Conservation (phyloP, 192 early-diverging fungal genomes). For the Helicostylum pulchrum region DNA sequence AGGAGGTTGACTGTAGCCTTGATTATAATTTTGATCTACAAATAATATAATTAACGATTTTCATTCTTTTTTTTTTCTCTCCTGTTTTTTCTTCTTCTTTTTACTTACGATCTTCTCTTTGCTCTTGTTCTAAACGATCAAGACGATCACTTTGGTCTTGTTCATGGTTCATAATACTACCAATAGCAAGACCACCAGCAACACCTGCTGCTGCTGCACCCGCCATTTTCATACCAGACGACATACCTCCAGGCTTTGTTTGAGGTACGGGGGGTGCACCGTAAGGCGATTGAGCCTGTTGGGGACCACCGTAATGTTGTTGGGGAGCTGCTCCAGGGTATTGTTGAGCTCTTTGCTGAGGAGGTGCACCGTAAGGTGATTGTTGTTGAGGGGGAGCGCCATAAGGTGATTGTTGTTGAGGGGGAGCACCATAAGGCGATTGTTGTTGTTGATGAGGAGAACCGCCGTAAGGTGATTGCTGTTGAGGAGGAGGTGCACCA, state of each 20-base stretch:
- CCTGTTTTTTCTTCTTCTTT: background rate
- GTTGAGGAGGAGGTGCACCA: conserved; percentile 4
- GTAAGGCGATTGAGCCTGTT: background rate
- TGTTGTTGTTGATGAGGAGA: conserved; percentile 4
- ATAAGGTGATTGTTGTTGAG: background rate
- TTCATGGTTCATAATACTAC: conserved; percentile 33
- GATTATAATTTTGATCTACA: conserved; percentile 3
- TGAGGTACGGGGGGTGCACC: background rate
- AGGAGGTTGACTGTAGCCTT: background rate
- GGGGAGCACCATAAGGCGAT: background rate
- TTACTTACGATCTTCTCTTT: background rate
- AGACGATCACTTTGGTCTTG: conserved; percentile 26
- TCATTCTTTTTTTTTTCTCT: background rate
- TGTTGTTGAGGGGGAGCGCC: conserved; percentile 2
- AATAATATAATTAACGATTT: conserved; percentile 2
- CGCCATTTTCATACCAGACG: conserved; percentile 28
- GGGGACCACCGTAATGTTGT: background rate
- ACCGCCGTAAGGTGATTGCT: conserved; percentile 18
- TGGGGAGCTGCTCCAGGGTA: background rate
- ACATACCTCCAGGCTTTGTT: conserved; percentile 15
- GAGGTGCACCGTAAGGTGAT: background rate
- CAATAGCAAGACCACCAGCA: conserved; percentile 32
- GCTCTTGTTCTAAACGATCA: conserved; percentile 27
- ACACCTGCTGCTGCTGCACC: conserved; percentile 25
- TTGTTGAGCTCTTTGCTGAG: background rate